Evolutionary conservation across 495 filamentous ascomycete species (phyloP).

Genomic region (Ascodesmis nigricans): DNA sequence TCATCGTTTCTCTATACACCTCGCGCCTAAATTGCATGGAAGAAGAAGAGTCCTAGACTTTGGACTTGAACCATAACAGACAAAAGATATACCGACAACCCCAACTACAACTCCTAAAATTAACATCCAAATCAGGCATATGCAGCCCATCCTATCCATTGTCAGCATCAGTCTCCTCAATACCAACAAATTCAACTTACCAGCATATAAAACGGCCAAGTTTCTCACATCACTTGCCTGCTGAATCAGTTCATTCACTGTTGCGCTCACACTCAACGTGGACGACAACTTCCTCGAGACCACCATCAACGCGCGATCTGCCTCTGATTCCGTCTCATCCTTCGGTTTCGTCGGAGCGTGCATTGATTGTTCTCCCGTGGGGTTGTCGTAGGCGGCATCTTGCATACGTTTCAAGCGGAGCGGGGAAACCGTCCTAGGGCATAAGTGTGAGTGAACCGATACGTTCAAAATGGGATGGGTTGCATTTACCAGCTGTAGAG

Average conservation of each 20-base stretch:
- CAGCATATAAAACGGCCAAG: conserved; percentile 73
- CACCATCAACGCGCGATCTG: conserved; percentile 72
- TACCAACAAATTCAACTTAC: conserved; percentile 28
- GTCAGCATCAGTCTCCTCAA: conserved; percentile 9
- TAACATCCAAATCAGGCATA: conserved; percentile 38
- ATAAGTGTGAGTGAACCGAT: neutral
- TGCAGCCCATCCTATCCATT: conserved; percentile 36
- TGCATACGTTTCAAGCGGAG: conserved; percentile 60
- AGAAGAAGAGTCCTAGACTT: no score
- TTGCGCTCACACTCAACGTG: conserved; percentile 78
- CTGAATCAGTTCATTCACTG: conserved; percentile 91
- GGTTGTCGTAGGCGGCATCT: no score
- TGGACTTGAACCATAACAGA: no score
- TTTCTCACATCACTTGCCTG: conserved; percentile 85
- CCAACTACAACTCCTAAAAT: no score
- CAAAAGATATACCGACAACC: no score
- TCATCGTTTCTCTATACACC: no score
- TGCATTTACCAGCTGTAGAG: conserved; percentile 59
- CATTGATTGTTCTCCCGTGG: no score
- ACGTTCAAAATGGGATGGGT: neutral
- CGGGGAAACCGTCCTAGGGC: conserved; percentile 43
- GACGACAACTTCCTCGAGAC: conserved; percentile 88
- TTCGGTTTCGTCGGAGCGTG: conserved; percentile 26
- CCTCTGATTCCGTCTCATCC: conserved; percentile 80
- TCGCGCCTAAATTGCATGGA: no score